Percentiles rank a stretch among this genome's conserved stretches.
phyloP scores from a whole-genome alignment of 257 asterid genomes.

The Ophiorrhiza pumila region DNA sequence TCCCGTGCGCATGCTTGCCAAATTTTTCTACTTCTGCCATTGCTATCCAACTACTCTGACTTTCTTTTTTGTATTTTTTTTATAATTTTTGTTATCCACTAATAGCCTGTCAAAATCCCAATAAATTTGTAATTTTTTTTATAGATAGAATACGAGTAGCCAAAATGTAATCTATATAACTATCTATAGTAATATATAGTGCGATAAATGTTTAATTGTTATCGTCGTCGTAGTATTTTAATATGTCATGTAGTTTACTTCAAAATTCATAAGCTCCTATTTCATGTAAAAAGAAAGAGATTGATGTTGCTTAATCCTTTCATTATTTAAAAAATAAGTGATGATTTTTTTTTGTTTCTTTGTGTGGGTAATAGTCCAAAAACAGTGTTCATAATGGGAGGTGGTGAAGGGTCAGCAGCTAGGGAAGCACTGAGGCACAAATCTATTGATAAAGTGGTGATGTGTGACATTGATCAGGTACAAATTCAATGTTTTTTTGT shows the following conservation, averaged over 20 bases:
- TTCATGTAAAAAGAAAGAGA: no score
- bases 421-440: constrained; percentile 90
- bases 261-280: no score
- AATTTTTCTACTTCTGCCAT: neutral
- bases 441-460: constrained; percentile 75
- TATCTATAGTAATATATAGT: no score
- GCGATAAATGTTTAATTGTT: no score
- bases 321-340: neutral
- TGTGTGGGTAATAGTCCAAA: constrained; percentile 53
- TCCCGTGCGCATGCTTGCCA: constrained; percentile 23
- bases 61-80: neutral
- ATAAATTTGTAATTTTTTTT: no score
- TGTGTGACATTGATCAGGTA: constrained; percentile 98
- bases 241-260: no score
- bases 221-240: no score
- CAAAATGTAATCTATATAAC: no score
- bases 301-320: no score
- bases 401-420: constrained; percentile 98
- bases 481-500: neutral
- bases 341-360: neutral
- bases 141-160: no score
- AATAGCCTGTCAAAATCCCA: no score
- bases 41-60: constrained; percentile 1
- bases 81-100: no score
- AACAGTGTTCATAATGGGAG: constrained; percentile 86